Percentiles rank a stretch among this genome's conserved stretches.
Evolutionary conservation across 1,284 basidiomycete species (phyloP).

Genomic region (Microbotryum scabiosae): DNA sequence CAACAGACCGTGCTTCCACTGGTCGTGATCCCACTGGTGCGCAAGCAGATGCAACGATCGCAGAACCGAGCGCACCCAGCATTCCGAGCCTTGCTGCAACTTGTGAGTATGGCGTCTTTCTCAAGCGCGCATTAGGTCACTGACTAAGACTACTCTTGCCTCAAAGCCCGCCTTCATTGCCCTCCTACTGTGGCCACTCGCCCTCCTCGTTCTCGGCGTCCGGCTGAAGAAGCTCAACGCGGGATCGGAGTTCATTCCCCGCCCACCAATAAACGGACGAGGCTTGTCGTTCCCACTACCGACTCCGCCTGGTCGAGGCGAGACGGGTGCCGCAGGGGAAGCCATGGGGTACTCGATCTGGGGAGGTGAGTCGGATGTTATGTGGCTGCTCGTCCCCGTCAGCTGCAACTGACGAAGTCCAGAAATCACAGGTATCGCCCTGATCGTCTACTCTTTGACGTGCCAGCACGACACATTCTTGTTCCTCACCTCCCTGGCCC

Average conservation of each 20-base stretch:
- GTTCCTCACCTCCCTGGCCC: conserved; percentile 20
- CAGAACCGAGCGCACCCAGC: too few species aligned
- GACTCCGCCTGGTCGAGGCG: neutral
- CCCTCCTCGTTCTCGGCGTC: conserved; percentile 34
- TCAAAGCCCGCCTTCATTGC: conserved; percentile 28
- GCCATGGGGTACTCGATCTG: conserved; percentile 10
- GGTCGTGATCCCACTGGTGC: conserved; percentile 10
- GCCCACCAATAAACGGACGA: neutral
- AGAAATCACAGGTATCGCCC: neutral
- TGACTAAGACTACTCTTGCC: conserved; percentile 17
- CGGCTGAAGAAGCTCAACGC: conserved; percentile 32
- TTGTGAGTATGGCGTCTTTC: too few species aligned
- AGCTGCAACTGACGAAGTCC: neutral
- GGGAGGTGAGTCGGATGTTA: neutral
- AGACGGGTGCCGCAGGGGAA: neutral
- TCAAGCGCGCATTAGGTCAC: too few species aligned
- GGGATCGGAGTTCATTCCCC: neutral
- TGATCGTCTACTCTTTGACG: conserved; percentile 23
- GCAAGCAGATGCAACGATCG: neutral
- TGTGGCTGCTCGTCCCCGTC: too few species aligned
- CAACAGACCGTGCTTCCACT: conserved; percentile 18
- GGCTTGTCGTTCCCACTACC: neutral
- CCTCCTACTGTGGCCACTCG: conserved; percentile 32
- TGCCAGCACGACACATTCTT: conserved; percentile 25
- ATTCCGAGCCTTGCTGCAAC: too few species aligned